Evolutionary conservation across 202 grass and related monocot species (phyloP), one percentile per base, ranked within the genome.

Genomic region (Hordeum pubiflorum): DNA sequence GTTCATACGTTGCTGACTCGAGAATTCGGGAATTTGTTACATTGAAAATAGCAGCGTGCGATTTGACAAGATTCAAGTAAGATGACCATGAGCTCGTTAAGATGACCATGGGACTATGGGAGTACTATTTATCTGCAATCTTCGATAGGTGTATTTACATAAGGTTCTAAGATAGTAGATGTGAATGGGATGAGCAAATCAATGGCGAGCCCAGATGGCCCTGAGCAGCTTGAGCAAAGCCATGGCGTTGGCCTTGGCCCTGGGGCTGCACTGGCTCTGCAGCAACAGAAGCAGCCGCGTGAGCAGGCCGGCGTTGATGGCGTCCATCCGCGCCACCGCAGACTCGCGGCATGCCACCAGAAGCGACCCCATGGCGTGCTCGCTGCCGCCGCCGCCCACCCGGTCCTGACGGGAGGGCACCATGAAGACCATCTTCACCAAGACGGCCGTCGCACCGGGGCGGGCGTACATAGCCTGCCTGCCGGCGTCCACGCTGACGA

Each of bases 371-470:
- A 84, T 46, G 24, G 89, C 89, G 9, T 84, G 78, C 78, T 87
- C 88, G 67, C 83, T 71, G 7, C 77, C 81, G 18, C 82, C 0
- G 50, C 17, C 17, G 17, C 50, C 50, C 17, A 0, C 50, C 50
- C 50, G 50, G 0, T 54, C 57, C 4, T 84, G 81, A 58, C 81
- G 64, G 2, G 81, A 84, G 1, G 81, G 77, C 21, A 81, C 84
- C 75, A 39, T 10, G 77, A 90, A 90, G 13, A 87, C 78, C 84
- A 87, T 83, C 77, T 77, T 87, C 50, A 87, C 89, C 34, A 91
- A 81, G 6, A 72, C 41, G 17, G 27, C 46, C 58, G 86, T 50
- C 3, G 69, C 72, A 3, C 71, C 77, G 17, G 72, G 17, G 36
- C 70, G 71, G 8, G 20, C 44, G 27, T 55, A 38, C 81, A 73